Percentiles rank a stretch among this genome's conserved stretches.
phyloP scores from a whole-genome alignment of 371 early-diverging fungal species.

The Umbelopsis sp. region DNA sequence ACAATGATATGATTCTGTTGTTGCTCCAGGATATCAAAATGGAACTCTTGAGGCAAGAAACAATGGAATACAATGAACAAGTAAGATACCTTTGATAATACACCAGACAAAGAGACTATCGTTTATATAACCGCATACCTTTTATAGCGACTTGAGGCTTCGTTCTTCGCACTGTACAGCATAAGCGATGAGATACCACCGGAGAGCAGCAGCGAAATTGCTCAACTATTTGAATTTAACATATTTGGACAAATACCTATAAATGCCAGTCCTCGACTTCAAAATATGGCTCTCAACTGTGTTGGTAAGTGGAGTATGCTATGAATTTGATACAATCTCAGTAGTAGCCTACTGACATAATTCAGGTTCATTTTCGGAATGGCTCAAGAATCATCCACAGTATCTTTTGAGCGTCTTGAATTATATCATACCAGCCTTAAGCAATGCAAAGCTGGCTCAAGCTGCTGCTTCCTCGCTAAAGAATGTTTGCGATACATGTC shows the following conservation, averaged over 20 bases:
- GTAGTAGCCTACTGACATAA: not conserved
- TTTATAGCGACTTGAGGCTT: slow-evolving; percentile 58
- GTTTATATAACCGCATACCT: not conserved
- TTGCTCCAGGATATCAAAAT: not conserved
- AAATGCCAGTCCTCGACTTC: slow-evolving; percentile 41
- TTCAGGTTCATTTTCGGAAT: slow-evolving; percentile 72
- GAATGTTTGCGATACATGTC: slow-evolving; percentile 77
- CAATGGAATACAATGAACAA: not conserved
- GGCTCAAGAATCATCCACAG: slow-evolving; percentile 70
- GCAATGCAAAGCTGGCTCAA: slow-evolving; percentile 58
- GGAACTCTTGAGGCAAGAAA: not conserved
- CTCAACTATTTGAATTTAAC: slow-evolving; percentile 62
- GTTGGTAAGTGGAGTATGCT: slow-evolving; percentile 43
- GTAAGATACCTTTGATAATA: not conserved
- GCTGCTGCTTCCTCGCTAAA: slow-evolving; percentile 72
- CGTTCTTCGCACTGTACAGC: slow-evolving; percentile 66
- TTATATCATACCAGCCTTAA: slow-evolving; percentile 68
- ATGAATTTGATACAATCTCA: not conserved
- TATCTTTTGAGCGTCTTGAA: slow-evolving; percentile 64
- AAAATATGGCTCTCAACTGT: slow-evolving; percentile 51
- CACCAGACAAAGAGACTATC: too few species aligned
- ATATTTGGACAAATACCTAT: slow-evolving; percentile 55
- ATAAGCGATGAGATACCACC: slow-evolving; percentile 73
- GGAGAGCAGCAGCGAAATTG: slow-evolving; percentile 54
- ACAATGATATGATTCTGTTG: slow-evolving; percentile 60